Evolutionary conservation across 805 yeast genomes (phyloP), one percentile per base, ranked within the genome.

Genomic region (Myxozyma monticola): DNA sequence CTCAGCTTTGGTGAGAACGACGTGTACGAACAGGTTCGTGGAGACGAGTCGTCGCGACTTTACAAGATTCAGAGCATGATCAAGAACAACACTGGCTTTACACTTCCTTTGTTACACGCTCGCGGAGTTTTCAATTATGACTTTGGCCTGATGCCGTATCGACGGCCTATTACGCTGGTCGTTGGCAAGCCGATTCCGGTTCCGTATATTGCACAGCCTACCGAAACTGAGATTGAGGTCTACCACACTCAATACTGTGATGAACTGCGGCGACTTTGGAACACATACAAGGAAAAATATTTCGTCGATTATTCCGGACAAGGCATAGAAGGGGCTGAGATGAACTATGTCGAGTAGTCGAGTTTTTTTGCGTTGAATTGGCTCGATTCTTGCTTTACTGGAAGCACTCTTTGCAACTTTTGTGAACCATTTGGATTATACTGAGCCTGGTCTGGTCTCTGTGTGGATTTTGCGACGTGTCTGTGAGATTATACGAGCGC

Each of bases 61-160:
- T 76, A 80, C 61, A 70, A 72, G 48, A 65, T 85, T 45, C 98
- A 91, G 66, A 67, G 76, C 29, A 79, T 88, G 81, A 65, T 91
- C 63, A 91, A 93, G 62, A 72, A 72, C 25, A 74, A 70, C 31
- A 76, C 82, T 45, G 93, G 91, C 1, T 91, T 91, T 68, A 90
- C 99, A 0, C 62, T 93, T 4, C 99, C 99, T 0, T 78, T 93
- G 42, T 85, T 93, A 70, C 84, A 87, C 65, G 96, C 96, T 1
- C 74, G 98, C 38, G 97, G 98, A 0, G 74, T 93, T 0, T 90
- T 91, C 69, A 88, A 91, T 62, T 87, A 90, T 62, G 96, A 89
- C 65, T 87, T 85, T 70, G 99, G 99, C 0, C 69, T 93, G 26
- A 68, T 93, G 49, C 98, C 99, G 1, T 90, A 80, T 65, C 75